Evolutionary conservation across 352 stramenopile species (phyloP), one percentile per base, ranked within the genome.

Genomic region (Halophytophthora batemanensis): DNA sequence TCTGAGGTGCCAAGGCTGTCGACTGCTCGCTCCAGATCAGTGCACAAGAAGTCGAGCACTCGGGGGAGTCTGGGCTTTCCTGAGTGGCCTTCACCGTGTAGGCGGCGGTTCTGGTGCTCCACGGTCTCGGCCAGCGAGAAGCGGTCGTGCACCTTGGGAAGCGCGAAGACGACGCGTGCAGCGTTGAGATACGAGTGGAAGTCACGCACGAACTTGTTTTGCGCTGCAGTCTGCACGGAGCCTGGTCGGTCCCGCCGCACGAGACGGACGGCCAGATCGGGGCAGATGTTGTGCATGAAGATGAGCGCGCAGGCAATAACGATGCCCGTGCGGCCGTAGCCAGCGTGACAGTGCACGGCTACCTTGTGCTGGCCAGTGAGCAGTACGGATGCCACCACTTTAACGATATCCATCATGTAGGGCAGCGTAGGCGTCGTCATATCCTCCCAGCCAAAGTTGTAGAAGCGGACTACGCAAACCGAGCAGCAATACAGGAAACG

Each of bases 391-490:
- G 74, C 73, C 61, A 93, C 88, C 28, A 96, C 85, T 46, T 89
- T 87, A 45, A 87, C 80, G 39, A 96, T 93, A 46, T 96, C 77
- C 39, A 90, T 71, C 82, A 96, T 95, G 51, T 92, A 76, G n/a
- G 69, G 40, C 13, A 96, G 58, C 35, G 82, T 78, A 3, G 87
- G 87, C 1, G 80, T 92, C n/a, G 87, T 96, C 87, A 96, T 96
- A 49, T 96, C 87, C 61, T 95, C 85, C 87, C 87, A 96, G 1
- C 79, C 79, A 69, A 95, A 96, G 53, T 96, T 96, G 66, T 88
- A 93, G 60, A 96, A 95, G 14, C 71, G 77, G 45, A 96, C 87
- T 96, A 49, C 12, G 19, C 19, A 31, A 11, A 35, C 33, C 23
- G 31, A 10, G 41, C 29, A 54, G 40, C 15, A 44, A 35, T 17